phyloP scores from a whole-genome alignment of 192 early-diverging fungal genomes.

The Geranomyces michiganensis region DNA sequence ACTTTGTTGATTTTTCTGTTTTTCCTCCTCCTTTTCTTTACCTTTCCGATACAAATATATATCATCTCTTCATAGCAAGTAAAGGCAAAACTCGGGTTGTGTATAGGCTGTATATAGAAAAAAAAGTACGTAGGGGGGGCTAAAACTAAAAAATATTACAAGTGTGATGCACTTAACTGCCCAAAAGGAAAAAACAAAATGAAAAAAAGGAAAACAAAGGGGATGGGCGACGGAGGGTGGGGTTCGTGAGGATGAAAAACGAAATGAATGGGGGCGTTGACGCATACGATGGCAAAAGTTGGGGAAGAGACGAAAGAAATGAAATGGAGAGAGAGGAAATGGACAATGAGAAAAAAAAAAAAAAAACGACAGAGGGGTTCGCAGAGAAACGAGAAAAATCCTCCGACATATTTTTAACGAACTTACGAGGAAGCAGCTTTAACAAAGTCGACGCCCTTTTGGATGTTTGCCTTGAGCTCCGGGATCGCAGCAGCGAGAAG shows the following conservation, averaged over 20 bases:
- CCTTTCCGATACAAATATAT: no score
- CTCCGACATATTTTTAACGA: neutral
- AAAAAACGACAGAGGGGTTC: neutral
- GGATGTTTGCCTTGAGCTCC: conserved; percentile 65
- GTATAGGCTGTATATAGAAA: no score
- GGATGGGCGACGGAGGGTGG: no score
- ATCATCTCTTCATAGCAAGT: no score
- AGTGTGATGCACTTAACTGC: conserved; percentile 19
- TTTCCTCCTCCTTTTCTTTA: no score
- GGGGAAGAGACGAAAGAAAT: no score
- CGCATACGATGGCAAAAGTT: no score
- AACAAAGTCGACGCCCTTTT: conserved; percentile 83
- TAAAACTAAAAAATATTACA: neutral
- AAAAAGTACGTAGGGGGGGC: no score
- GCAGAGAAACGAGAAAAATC: neutral
- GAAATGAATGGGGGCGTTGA: no score
- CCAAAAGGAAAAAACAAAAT: conserved; percentile 10
- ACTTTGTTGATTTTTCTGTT: no score
- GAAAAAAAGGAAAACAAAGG: neutral
- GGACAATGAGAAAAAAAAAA: neutral
- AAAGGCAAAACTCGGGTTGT: no score
- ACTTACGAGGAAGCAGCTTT: conserved; percentile 29
- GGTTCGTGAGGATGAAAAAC: no score
- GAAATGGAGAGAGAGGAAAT: neutral
- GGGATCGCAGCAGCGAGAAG: conserved; percentile 58